phyloP scores from a whole-genome alignment of 257 asterid species.

The Solanum arcanum region DNA sequence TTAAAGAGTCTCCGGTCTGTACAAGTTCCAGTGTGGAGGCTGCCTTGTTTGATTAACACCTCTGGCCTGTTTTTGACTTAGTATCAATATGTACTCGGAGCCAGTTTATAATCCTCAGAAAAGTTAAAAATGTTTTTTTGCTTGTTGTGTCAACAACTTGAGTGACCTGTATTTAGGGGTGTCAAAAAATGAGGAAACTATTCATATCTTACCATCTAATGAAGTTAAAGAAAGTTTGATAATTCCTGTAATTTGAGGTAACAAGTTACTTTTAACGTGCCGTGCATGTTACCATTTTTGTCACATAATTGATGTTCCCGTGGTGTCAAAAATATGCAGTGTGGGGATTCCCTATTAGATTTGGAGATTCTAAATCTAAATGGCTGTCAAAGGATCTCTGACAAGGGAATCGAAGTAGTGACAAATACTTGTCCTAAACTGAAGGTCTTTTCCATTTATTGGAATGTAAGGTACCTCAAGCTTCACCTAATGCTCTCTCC shows the following conservation, averaged over 20 bases:
- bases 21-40: background rate
- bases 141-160: background rate
- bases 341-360: slow-evolving; percentile 32
- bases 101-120: background rate
- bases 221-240: background rate
- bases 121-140: background rate
- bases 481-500: background rate
- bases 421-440: slow-evolving; percentile 47
- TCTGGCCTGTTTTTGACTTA: background rate
- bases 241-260: background rate
- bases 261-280: background rate
- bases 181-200: background rate
- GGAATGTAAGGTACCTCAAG: slow-evolving; percentile 72
- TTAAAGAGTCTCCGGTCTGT: background rate
- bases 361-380: slow-evolving; percentile 76
- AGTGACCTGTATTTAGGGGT: background rate
- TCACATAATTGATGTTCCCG: background rate
- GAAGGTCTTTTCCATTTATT: slow-evolving; percentile 67
- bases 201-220: background rate
- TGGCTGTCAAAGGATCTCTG: slow-evolving; percentile 92
- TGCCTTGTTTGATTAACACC: background rate
- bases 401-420: slow-evolving; percentile 53
- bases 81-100: background rate
- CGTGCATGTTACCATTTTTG: background rate
- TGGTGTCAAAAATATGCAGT: slow-evolving; percentile 31